Evolutionary conservation across 768 basidiomycete species (phyloP).

Genomic region (Boletus rubescentipes): DNA sequence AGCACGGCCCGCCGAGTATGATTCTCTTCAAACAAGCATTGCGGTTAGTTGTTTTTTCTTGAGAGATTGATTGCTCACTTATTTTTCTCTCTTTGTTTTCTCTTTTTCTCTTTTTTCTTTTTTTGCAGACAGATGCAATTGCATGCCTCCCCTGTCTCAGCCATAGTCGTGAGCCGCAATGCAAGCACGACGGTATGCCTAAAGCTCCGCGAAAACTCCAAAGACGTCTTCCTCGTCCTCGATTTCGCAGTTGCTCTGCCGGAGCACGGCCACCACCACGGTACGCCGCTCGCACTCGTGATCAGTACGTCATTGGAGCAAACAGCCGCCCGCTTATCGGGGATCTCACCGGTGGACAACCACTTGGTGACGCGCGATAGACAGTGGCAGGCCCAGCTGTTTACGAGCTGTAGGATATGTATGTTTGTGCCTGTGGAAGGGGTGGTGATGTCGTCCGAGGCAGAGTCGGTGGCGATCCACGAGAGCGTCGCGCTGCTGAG

Average conservation of each 20-base stretch:
- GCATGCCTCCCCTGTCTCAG: constrained; percentile 21
- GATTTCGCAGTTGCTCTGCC: constrained; percentile 54
- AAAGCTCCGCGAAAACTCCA: constrained; percentile 25
- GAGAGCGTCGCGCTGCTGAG: constrained; percentile 49
- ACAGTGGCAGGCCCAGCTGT: constrained; percentile 64
- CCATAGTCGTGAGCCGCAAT: constrained; percentile 57
- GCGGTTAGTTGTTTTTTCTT: constrained; percentile 14
- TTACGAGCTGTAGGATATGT: constrained; percentile 58
- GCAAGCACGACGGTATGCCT: constrained; percentile 58
- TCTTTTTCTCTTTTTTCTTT: background rate
- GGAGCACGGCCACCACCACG: constrained; percentile 32
- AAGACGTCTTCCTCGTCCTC: constrained; percentile 53
- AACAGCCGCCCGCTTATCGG: constrained; percentile 45
- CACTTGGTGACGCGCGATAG: constrained; percentile 41
- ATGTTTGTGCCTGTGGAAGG: constrained; percentile 42
- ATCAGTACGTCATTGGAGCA: constrained; percentile 47
- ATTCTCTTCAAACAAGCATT: constrained; percentile 33
- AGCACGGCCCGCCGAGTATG: constrained; percentile 38
- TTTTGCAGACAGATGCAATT: constrained; percentile 26
- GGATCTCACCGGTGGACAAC: constrained; percentile 47
- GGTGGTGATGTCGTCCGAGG: constrained; percentile 10
- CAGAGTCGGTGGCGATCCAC: constrained; percentile 37
- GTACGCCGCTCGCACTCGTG: constrained; percentile 49
- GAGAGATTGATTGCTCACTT: background rate
- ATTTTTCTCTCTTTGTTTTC: background rate